Evolutionary conservation across 2,329 filamentous ascomycete species (phyloP).

Genomic region (Madurella mycetomatis): DNA sequence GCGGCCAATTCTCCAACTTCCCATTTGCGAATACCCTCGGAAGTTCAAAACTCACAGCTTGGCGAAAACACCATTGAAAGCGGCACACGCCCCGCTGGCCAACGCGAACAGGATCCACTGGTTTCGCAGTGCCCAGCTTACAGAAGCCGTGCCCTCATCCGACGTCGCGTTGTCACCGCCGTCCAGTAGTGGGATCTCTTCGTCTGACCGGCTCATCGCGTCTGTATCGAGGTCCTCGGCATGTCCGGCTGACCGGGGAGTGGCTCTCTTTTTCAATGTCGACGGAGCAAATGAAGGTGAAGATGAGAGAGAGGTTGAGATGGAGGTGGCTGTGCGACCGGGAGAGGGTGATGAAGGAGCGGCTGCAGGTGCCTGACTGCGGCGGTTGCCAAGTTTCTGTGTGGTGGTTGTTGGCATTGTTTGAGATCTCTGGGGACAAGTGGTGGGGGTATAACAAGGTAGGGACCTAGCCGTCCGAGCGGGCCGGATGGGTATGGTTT

Average conservation of each 20-base stretch:
- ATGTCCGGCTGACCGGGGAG: not conserved
- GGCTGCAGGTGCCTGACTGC: not conserved
- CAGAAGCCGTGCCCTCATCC: not conserved
- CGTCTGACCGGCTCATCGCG: conserved; percentile 22
- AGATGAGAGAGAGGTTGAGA: not conserved
- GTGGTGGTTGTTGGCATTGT: conserved; percentile 8
- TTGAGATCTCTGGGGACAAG: not conserved
- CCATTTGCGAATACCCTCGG: not conserved
- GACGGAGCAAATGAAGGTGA: not conserved
- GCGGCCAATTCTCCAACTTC: not conserved
- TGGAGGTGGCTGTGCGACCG: not conserved
- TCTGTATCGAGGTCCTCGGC: conserved; percentile 1
- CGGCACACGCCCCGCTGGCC: conserved; percentile 71
- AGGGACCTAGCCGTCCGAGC: too few relatives aligned
- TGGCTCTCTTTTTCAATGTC: conserved; percentile 10
- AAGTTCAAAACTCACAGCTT: conserved; percentile 58
- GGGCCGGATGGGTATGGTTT: too few relatives aligned
- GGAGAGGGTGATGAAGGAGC: not conserved
- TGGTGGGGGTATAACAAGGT: not conserved
- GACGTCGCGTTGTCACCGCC: not conserved
- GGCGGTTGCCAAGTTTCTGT: conserved; percentile 7
- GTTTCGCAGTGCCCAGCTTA: conserved; percentile 30
- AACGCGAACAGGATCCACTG: conserved; percentile 67
- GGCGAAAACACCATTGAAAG: conserved; percentile 78
- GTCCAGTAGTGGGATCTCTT: conserved; percentile 25